Base-by-base conservation (phyloP, 2,329 filamentous ascomycete species). In the Didymella arachidicola region DNA sequence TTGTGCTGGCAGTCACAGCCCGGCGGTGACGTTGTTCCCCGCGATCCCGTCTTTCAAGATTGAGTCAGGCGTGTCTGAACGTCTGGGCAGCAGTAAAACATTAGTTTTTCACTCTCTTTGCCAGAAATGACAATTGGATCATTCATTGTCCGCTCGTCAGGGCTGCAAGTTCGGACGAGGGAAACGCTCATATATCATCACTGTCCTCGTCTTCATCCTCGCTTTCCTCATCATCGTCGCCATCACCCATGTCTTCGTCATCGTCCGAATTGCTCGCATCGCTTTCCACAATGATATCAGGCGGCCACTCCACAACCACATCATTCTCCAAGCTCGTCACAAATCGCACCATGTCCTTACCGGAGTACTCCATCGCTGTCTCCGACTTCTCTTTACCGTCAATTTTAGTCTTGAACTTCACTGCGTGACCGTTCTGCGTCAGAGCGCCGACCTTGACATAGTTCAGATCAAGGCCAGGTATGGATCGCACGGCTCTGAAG, bases 391-490 rank as follows among this genome's bases (percentile, higher is more conserved):
- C 48, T 22, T 57, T 32, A 0, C 51, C 34, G 10, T 10, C 41
- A 4, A 49, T 45, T 16, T 55, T 48, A 7, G 16, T n/a, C 39
- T 43, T 62, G 55, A 71, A 71, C 3, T 57, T 44, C 7, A 62
- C 65, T 32, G 45, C 22, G 18, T 60, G 22, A 10, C 61, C 34
- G 14, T 56, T 56, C 30, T 71, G 67, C 11, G 60, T 54, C 10
- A 70, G 55, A 43, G 62, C 53, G 8, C 68, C 68, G 3, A 63
- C 59, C 19, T 67, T 69, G 2, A 69, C 27, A 18, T 60, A 54
- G 2, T 11, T 61, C 2, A 69, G 59, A 6, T 65, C 22, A 5
- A 70, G 59, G 1, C 59, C 50, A 5, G 61, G 51, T 2, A 64
- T 43, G 4, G 48, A 54, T 3, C 41, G 45, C 4, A 72, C 44